Conservation (phyloP, 2,329 filamentous ascomycete species). For the Sarocladiaceae sp. region DNA sequence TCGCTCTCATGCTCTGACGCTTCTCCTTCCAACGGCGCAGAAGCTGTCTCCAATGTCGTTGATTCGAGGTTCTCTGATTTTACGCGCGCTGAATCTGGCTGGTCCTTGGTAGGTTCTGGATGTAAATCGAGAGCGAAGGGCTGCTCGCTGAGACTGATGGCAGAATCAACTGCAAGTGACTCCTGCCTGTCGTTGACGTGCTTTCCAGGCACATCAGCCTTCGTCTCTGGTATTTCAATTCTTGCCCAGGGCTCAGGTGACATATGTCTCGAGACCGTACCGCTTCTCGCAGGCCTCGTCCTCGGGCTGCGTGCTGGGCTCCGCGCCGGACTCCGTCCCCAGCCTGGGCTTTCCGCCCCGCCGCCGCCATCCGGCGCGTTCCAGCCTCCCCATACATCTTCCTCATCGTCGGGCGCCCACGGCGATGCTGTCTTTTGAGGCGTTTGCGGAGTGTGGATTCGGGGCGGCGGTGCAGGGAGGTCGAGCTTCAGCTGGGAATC, state of each 20-base stretch:
- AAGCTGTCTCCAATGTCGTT: neutral
- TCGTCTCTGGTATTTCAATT: neutral
- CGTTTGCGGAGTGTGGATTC: slow-evolving; percentile 24
- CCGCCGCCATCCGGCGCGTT: slow-evolving; percentile 19
- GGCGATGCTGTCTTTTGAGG: slow-evolving; percentile 18
- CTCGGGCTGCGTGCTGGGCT: slow-evolving; percentile 23
- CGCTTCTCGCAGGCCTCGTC: slow-evolving; percentile 20
- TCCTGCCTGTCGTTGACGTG: neutral
- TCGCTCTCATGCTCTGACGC: neutral
- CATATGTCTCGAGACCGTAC: slow-evolving; percentile 18
- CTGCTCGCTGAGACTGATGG: slow-evolving; percentile 17
- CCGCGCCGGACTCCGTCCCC: slow-evolving; percentile 27
- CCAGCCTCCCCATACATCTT: slow-evolving; percentile 31
- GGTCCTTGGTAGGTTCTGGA: neutral
- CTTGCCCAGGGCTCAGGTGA: slow-evolving; percentile 23
- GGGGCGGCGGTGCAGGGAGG: slow-evolving; percentile 25
- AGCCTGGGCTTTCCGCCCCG: slow-evolving; percentile 20
- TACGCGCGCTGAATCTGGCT: neutral
- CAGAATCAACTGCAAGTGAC: slow-evolving; percentile 23
- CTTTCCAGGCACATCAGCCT: neutral
- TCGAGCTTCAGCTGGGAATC: slow-evolving; percentile 27
- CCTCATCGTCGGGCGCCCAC: slow-evolving; percentile 20
- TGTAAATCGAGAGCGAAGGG: neutral
- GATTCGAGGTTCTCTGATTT: neutral
- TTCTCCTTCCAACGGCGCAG: neutral